These are phyloP conservation scores for Dothidotthia symphoricarpi DNA, from an alignment of 2,329 filamentous ascomycete species.

Conservation along the genomic window DNA sequence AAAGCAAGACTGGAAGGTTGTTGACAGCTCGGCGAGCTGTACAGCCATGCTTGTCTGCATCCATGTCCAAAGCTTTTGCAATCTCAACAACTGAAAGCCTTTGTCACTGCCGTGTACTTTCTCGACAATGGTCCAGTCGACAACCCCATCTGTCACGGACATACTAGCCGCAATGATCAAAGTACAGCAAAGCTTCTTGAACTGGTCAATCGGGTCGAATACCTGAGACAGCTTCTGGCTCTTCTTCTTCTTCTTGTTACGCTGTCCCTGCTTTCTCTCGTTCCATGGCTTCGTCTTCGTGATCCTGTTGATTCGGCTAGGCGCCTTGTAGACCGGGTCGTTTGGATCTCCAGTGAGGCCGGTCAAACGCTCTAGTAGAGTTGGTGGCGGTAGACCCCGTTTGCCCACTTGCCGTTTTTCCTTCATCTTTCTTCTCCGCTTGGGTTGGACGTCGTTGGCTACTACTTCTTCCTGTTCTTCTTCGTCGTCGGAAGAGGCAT, in stretches of 20 bases:
- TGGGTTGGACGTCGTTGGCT: too few species aligned
- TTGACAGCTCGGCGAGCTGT: conserved; percentile 57
- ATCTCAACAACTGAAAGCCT: conserved; percentile 32
- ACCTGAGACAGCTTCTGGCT: conserved; percentile 10
- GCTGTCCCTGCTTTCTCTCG: conserved; percentile 13
- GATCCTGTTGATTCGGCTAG: conserved; percentile 11
- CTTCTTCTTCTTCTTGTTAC: conserved; percentile 14
- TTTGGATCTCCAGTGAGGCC: conserved; percentile 36
- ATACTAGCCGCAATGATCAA: conserved; percentile 34
- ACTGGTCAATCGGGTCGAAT: conserved; percentile 21
- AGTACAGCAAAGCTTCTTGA: conserved; percentile 35
- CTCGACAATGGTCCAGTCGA: conserved; percentile 46
- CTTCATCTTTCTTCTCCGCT: conserved; percentile 8
- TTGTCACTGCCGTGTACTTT: conserved; percentile 40
- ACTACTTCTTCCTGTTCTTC: conserved; percentile 5
- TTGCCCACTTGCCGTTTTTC: conserved; percentile 11
- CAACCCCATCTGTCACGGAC: conserved; percentile 36
- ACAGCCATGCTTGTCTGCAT: conserved; percentile 34
- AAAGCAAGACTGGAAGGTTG: conserved; percentile 65
- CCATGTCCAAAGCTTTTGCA: conserved; percentile 43
- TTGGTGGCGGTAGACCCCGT: conserved; percentile 13
- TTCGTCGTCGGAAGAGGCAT: conserved; percentile 12
- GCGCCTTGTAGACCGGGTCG: conserved; percentile 26
- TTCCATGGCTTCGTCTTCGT: conserved; percentile 11
- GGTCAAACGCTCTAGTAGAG: conserved; percentile 35